A percentile compares a stretch with the other conserved stretches of the same genome.
Conservation (phyloP, 176 grass and related monocot species). For the Eremochloa ophiuroides region DNA sequence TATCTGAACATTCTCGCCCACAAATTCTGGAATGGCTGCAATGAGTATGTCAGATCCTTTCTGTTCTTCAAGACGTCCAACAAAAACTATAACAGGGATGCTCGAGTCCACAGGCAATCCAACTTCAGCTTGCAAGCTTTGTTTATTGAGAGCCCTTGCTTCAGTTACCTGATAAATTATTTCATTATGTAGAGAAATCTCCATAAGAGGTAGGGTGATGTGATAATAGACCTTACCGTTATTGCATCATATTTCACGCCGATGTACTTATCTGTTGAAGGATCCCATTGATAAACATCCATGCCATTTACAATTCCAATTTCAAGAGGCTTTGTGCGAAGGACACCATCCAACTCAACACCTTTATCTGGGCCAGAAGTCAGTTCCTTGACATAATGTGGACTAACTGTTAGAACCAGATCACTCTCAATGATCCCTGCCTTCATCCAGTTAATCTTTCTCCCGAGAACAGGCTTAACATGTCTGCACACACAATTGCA, state of each 20-base stretch:
- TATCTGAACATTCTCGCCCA: slow-evolving; percentile 82
- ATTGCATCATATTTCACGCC: slow-evolving; percentile 67
- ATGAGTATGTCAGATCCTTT: slow-evolving; percentile 96
- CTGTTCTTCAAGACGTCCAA: slow-evolving; percentile 91
- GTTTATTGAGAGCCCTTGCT: slow-evolving; percentile 86
- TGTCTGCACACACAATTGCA: slow-evolving; percentile 43
- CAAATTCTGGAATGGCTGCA: slow-evolving; percentile 69
- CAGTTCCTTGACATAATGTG: slow-evolving; percentile 90
- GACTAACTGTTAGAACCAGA: slow-evolving; percentile 79
- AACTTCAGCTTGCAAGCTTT: slow-evolving; percentile 85
- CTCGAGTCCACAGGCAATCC: slow-evolving; percentile 65
- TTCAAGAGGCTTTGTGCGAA: slow-evolving; percentile 45
- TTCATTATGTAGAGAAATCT: slow-evolving; percentile 23
- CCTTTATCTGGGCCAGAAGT: slow-evolving; percentile 59
- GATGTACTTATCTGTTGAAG: slow-evolving; percentile 66
- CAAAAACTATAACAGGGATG: slow-evolving; percentile 69
- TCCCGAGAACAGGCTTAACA: slow-evolving; percentile 60
- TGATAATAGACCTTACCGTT: slow-evolving; percentile 41
- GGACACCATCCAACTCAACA: slow-evolving; percentile 63
- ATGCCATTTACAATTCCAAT: slow-evolving; percentile 88
- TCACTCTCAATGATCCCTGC: slow-evolving; percentile 72
- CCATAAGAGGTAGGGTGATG: not conserved
- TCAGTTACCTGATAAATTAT: slow-evolving; percentile 50
- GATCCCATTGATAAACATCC: slow-evolving; percentile 91
- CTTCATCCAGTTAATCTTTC: slow-evolving; percentile 95